These are phyloP conservation scores for Berberis thunbergii DNA, from an alignment of 164 flowering plant genomes.

Conservation along the genomic window DNA sequence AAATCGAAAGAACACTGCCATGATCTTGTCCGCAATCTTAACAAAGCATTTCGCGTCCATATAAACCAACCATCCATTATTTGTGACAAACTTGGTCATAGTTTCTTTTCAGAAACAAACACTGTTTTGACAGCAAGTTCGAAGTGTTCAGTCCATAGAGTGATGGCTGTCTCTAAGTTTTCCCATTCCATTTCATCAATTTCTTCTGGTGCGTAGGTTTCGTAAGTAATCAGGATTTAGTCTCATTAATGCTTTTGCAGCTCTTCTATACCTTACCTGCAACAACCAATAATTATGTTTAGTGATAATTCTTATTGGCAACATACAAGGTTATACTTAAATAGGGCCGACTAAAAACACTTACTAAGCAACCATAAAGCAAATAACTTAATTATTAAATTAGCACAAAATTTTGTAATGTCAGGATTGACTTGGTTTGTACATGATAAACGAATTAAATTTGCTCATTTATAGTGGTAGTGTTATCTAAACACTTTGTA, in stretches of 20 bases:
- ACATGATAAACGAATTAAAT: too few species aligned
- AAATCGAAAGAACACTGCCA: constrained; percentile 75
- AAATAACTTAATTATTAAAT: too few species aligned
- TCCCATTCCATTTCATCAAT: constrained; percentile 72
- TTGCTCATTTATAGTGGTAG: too few species aligned
- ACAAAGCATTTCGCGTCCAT: constrained; percentile 66
- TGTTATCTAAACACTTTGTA: too few species aligned
- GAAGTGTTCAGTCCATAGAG: constrained; percentile 63
- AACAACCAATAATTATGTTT: neutral
- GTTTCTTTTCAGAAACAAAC: constrained; percentile 46
- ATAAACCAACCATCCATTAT: constrained; percentile 45
- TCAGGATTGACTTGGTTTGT: too few species aligned
- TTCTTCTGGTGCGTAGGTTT: constrained; percentile 48
- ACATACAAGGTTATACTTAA: too few species aligned
- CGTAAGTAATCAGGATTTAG: constrained; percentile 51
- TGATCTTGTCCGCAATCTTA: constrained; percentile 63
- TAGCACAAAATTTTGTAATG: too few species aligned
- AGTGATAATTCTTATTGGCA: too few species aligned
- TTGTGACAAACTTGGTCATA: constrained; percentile 34
- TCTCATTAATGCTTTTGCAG: constrained; percentile 65
- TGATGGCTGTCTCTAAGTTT: constrained; percentile 47
- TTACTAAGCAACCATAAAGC: too few species aligned
- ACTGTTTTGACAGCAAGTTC: constrained; percentile 47
- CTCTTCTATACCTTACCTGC: constrained; percentile 65
- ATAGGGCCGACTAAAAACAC: too few species aligned